Conservation (phyloP, 2,329 filamentous ascomycete species). For the Phoma sp. region DNA sequence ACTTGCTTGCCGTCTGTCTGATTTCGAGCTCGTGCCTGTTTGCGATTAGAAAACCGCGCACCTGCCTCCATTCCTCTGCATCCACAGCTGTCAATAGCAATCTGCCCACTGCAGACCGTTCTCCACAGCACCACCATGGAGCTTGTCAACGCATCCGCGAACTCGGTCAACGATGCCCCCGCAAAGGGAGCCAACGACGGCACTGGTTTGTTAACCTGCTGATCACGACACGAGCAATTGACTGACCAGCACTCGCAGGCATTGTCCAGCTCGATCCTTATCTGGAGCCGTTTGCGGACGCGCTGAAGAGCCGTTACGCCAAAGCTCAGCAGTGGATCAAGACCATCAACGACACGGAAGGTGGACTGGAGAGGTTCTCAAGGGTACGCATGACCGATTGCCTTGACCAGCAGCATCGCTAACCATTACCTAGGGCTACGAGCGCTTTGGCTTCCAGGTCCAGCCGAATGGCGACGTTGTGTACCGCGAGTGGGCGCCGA, state of each 20-base stretch:
- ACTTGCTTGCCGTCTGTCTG: constrained; percentile 21
- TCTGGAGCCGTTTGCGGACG: constrained; percentile 82
- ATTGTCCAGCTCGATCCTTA: constrained; percentile 88
- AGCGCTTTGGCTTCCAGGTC: constrained; percentile 86
- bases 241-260: constrained; percentile 62
- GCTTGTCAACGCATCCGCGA: constrained; percentile 55
- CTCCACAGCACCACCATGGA: constrained; percentile 37
- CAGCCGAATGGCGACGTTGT: constrained; percentile 81
- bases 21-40: constrained; percentile 17
- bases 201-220: constrained; percentile 63
- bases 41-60: constrained; percentile 19
- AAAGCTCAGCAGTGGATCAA: constrained; percentile 88
- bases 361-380: constrained; percentile 90
- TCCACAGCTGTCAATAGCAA: constrained; percentile 24
- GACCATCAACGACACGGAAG: constrained; percentile 81
- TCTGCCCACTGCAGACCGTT: constrained; percentile 19
- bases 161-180: constrained; percentile 56
- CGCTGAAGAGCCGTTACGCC: constrained; percentile 76
- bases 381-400: constrained; percentile 61
- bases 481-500: constrained; percentile 97
- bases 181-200: constrained; percentile 70
- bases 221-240: constrained; percentile 12
- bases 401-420: constrained; percentile 18
- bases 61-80: constrained; percentile 15
- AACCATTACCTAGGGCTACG: constrained; percentile 70